Conservation (phyloP, 2,329 filamentous ascomycete species). For the Thielaviopsis populi region DNA sequence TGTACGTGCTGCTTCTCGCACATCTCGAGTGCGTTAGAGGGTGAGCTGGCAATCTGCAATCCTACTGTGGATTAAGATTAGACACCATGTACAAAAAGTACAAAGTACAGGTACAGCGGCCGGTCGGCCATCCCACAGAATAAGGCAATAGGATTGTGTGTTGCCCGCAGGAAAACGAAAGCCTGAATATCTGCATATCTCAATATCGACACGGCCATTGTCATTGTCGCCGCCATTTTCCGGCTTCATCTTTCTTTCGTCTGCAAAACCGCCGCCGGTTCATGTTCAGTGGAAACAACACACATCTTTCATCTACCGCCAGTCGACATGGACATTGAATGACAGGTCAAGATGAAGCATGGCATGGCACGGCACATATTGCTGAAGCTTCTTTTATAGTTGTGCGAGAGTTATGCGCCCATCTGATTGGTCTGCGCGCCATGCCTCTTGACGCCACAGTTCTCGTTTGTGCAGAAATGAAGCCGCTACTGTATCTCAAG, state of each 20-base stretch:
- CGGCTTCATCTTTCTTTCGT: not conserved
- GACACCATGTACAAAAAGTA: not conserved
- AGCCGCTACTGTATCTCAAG: not conserved
- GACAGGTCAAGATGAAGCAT: not conserved
- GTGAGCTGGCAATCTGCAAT: constrained; percentile 5
- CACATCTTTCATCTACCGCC: not conserved
- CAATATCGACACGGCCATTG: not conserved
- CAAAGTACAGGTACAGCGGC: too few relatives aligned
- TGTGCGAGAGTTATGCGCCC: not conserved
- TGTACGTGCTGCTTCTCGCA: not conserved
- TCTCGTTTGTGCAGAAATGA: not conserved
- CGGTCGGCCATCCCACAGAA: not conserved
- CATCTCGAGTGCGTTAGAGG: not conserved
- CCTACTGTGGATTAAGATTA: not conserved
- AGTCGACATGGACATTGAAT: too few relatives aligned
- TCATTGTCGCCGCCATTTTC: not conserved
- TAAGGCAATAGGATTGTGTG: not conserved
- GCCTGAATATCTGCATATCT: too few relatives aligned
- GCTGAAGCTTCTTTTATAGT: not conserved
- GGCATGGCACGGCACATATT: not conserved
- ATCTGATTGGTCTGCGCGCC: not conserved
- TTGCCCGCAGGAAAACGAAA: not conserved
- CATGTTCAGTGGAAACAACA: not conserved
- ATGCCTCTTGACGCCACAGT: not conserved
- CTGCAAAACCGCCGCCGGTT: not conserved